Evolutionary conservation across 306 rosid species (phyloP), one percentile per base, ranked within the genome.

Genomic region (Cucumis melo): DNA sequence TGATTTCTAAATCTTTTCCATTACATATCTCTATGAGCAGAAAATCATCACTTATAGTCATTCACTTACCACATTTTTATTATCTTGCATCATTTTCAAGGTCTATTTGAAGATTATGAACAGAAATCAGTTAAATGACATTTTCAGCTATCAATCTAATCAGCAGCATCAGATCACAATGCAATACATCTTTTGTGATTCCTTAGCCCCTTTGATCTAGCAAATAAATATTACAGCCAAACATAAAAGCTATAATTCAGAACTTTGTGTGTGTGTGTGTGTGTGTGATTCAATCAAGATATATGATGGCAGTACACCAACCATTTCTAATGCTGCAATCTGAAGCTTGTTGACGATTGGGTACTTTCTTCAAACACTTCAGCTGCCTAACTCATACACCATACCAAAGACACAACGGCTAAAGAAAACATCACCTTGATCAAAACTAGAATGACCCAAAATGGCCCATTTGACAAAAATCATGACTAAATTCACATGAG

Each of bases 281-380:
- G 29, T 27, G 51, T 44, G 58, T 11, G 58, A 50, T 29, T 15
- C 8, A 72, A 72, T n/a, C 17, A 63, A 73, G 56, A 42, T 38
- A 54, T 42, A 64, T 77, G 80, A 59, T 7, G 17, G 10, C 59
- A 71, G 29, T 17, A 3, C 27, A 34, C 82, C 39, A 84, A 91
- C 97, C 97, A 91, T 91, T 83, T 54, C 75, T 38, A 78, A 74
- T 81, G 32, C 78, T 75, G 70, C 80, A 82, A 84, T 73, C 63
- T 61, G 79, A 84, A 73, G 75, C 38, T 58, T 32, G 81, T 57
- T 62, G 64, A 57, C 15, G 41, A 24, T 42, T 64, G 73, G 77
- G 44, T 42, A 65, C 74, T 77, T 39, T 29, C 80, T 56, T 90
- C 92, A 75, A 74, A 78, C 76, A 82, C 78, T 20, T 55, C 57